These are phyloP conservation scores for Pisolithus orientalis DNA, from an alignment of 768 basidiomycete genomes.

Conservation along the genomic window DNA sequence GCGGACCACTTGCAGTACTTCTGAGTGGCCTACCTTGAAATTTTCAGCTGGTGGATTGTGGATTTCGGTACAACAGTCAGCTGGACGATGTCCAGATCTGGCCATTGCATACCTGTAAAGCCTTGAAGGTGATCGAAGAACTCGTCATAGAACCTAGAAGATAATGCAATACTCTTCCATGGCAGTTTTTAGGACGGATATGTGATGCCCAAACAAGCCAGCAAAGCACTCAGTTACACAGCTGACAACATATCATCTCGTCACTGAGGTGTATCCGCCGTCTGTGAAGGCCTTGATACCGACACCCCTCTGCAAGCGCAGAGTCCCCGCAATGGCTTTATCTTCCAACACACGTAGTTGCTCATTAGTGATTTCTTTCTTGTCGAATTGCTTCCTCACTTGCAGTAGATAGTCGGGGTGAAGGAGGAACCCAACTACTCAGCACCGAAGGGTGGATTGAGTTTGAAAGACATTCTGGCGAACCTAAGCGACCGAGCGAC, in stretches of 20 bases:
- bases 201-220: constrained; percentile 15
- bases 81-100: background rate
- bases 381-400: constrained; percentile 31
- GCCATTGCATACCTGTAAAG: constrained; percentile 14
- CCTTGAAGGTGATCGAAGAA: constrained; percentile 23
- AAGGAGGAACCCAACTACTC: constrained; percentile 42
- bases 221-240: background rate
- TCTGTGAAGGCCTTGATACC: constrained; percentile 39
- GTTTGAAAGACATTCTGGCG: constrained; percentile 12
- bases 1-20: too few species aligned
- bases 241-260: constrained; percentile 9
- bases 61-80: constrained; percentile 14
- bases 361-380: constrained; percentile 25
- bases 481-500: background rate
- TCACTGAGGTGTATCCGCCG: constrained; percentile 33
- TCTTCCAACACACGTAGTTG: constrained; percentile 36
- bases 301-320: constrained; percentile 33
- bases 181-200: constrained; percentile 6
- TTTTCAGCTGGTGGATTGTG: constrained; percentile 18
- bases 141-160: constrained; percentile 21
- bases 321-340: constrained; percentile 29
- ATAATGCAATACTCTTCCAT: background rate
- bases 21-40: constrained; percentile 14
- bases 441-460: constrained; percentile 38
- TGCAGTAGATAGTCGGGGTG: constrained; percentile 35